phyloP scores from a whole-genome alignment of 225 moss, liverwort and hornwort species.

The Neckera pumila region DNA sequence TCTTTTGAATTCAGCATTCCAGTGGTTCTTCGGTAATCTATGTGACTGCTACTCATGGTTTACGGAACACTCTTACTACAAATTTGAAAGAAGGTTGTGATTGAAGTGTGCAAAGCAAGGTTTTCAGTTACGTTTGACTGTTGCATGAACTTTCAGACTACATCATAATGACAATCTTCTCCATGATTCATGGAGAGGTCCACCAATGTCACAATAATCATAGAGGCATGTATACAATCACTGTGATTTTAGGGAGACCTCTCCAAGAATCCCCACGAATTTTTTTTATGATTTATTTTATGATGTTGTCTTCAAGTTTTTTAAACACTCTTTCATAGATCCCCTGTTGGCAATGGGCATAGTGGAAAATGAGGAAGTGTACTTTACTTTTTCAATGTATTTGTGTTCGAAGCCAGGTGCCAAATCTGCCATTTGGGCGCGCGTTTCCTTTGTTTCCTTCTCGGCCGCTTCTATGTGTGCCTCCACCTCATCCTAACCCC shows the following conservation, averaged over 20 bases:
- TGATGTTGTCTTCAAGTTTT: not conserved
- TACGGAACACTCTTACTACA: not conserved
- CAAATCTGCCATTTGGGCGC: slow-evolving; percentile 7
- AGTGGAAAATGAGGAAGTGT: not conserved
- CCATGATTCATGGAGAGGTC: not conserved
- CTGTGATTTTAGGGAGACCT: not conserved
- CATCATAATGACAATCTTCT: not conserved
- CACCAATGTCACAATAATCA: not conserved
- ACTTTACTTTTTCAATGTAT: slow-evolving; percentile 5
- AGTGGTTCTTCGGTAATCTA: not conserved
- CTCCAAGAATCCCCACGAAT: not conserved
- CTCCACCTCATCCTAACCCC: slow-evolving; percentile 16
- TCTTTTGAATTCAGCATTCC: not conserved
- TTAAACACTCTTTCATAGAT: not conserved
- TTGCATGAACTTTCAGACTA: not conserved
- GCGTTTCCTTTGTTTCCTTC: not conserved
- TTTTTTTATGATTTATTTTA: not conserved
- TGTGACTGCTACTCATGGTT: not conserved
- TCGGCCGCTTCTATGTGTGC: slow-evolving; percentile 1
- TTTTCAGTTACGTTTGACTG: not conserved
- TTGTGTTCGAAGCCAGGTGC: slow-evolving; percentile 2
- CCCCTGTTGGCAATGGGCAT: not conserved
- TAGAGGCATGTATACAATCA: not conserved
- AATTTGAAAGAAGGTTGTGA: not conserved
- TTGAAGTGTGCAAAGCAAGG: not conserved